Base-by-base conservation (phyloP, 1,139 yeast genomes). In the Blastobotrys illinoisensis region DNA sequence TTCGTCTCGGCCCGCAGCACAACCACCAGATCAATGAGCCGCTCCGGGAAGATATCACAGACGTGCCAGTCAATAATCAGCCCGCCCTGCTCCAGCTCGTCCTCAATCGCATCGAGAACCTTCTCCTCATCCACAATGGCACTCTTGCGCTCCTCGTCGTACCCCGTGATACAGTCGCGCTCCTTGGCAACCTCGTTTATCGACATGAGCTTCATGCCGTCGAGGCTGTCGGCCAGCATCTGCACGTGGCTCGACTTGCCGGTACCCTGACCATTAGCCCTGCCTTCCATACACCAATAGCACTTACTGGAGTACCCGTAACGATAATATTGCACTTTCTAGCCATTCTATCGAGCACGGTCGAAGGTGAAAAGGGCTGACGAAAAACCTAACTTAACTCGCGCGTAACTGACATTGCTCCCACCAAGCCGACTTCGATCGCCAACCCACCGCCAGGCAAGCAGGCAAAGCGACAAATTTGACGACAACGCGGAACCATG, bases 41-140 rank as follows among this genome's bases (percentile, higher is more conserved):
- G 76, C 68, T 90, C 97, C 0, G 99, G 99, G 67, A 93, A 93
- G 19, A 89, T 80, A 64, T 93, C 99, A 71, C 97, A 90, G 52
- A 93, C 93, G 69, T 93, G 99, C 99, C 99, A 95, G 71, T 93
- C 99, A 20, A 93, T 78, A 21, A 93, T 75, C 24, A 80, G 76
- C 1, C 96, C 97, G n/a, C 99, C 99, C 59, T 80, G 75, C 56
- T 85, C 86, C 57, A 91, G 75, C 51, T 86, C 81, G 2, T 85
- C 83, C 70, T 91, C 97, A 56, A 95, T 73, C 16, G 82, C 81
- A 69, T 95, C 98, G 54, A 90, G 72, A 19, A 93, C 74, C 60
- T 56, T 85, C 66, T 93, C 98, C 64, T 93, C 99, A 69, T 95
- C 97, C 3, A 93, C 97, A 49, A 93, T 89, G 53, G 86, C 81